Base-by-base conservation (phyloP, 176 grass and related monocot species). In the Lolium multiflorum region DNA sequence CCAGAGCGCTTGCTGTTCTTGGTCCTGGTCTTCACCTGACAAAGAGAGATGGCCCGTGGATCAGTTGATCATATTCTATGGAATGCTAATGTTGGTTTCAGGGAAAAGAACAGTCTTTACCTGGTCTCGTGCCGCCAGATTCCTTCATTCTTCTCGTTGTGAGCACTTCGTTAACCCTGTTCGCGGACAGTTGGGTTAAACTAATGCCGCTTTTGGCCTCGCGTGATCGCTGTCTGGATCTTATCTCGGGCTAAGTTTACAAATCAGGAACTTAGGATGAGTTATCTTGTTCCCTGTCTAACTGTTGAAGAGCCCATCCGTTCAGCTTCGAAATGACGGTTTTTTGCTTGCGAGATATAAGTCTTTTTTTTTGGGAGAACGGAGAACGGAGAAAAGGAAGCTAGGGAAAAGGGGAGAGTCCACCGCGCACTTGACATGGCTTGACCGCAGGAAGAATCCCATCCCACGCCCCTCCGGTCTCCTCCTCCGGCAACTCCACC, bases 121-220 rank as follows among this genome's bases (percentile, higher is more conserved):
- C 50, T 26, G 59, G 61, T 68, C 49, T 70, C 67, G 61, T 58
- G 51, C 84, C n/a, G 51, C 24, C 3, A 91, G 89, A 91, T 91
- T 88, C 85, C 70, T 54, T 56, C 85, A 91, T 91, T 88, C 77
- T 63, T 77, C 85, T 85, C 77, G 89, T 81, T 81, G 85, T 88
- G 61, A 77, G 85, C 80, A 81, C 81, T 76, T 43, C 28, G 74
- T 31, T 50, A 56, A 21, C 76, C 74, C 8, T 46, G 31, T 66
- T 55, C 16, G 24, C 22, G 55, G 9, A 35, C 12, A 12, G 38
- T 18, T 44, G 21, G 22, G 81, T 31, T 90, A 87, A 80, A 60
- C 25, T 47, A 9, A 47, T 47, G 8, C 8, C 46, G 44, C 72
- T 69, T 80, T 84, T 52, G 59, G 52, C 38, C n/a, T 51, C 46